Percentiles rank a stretch among this genome's conserved stretches.
Conservation (phyloP, 805 yeast genomes). For the Ogataea degrootiae region DNA sequence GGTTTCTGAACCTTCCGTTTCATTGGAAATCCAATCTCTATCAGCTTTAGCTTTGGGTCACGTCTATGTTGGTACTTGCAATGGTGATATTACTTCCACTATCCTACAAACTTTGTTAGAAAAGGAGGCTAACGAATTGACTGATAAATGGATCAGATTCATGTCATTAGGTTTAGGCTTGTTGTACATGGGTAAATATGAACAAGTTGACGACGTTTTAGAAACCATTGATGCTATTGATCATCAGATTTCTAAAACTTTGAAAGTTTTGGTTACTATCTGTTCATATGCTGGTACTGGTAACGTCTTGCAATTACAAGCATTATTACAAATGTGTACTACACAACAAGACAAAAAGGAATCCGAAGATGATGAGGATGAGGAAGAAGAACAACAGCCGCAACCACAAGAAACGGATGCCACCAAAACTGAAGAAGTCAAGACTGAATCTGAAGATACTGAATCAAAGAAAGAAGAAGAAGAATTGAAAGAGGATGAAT, state of each 20-base stretch:
- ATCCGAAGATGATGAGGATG: constrained; percentile 55
- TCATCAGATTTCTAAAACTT: constrained; percentile 85
- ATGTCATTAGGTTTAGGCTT: constrained; percentile 90
- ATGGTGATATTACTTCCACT: constrained; percentile 91
- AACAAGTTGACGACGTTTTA: constrained; percentile 87
- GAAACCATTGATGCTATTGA: constrained; percentile 94
- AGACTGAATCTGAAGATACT: constrained; percentile 15
- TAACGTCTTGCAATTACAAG: constrained; percentile 90
- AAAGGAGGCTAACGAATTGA: constrained; percentile 70
- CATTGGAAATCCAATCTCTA: constrained; percentile 75
- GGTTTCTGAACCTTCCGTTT: constrained; percentile 67
- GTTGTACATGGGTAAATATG: constrained; percentile 88
- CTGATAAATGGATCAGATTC: constrained; percentile 83
- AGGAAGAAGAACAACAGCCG: constrained; percentile 29
- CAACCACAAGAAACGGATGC: constrained; percentile 38
- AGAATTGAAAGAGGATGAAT: constrained; percentile 42
- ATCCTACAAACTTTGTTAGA: constrained; percentile 87
- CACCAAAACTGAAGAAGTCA: constrained; percentile 48
- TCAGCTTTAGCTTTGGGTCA: constrained; percentile 93
- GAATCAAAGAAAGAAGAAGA: constrained; percentile 12
- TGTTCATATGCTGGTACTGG: constrained; percentile 98
- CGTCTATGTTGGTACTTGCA: constrained; percentile 91
- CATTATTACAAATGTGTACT: constrained; percentile 82
- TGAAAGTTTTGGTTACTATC: constrained; percentile 83
- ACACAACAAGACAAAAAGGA: constrained; percentile 56